A percentile compares a stretch with the other conserved stretches of the same genome.
Evolutionary conservation across 176 grass and related monocot genomes (phyloP).

Genomic region (Musa troglodytarum): DNA sequence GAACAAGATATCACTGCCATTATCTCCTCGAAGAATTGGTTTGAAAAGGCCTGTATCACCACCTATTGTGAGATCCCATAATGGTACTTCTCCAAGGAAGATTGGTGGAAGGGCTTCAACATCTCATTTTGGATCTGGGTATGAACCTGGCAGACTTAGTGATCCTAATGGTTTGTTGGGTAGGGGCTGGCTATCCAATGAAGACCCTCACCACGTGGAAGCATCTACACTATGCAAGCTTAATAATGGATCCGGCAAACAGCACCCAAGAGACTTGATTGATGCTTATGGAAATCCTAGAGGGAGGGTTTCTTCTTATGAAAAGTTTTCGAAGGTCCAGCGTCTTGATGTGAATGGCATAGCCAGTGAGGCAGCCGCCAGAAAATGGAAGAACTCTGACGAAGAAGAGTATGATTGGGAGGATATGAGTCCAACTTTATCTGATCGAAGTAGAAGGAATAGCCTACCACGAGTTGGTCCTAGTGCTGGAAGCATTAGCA

Average conservation of each 20-base stretch:
- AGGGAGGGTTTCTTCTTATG: conserved; percentile 42
- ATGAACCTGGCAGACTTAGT: conserved; percentile 38
- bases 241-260: conserved; percentile 62
- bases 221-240: conserved; percentile 30
- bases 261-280: conserved; percentile 81
- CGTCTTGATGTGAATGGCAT: conserved; percentile 57
- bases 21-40: conserved; percentile 32
- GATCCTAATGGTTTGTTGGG: conserved; percentile 44
- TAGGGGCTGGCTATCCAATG: conserved; percentile 26
- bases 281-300: conserved; percentile 94
- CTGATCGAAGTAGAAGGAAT: conserved; percentile 47
- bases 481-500: conserved; percentile 16
- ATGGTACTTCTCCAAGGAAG: conserved; percentile 33
- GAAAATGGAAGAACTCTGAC: conserved; percentile 76
- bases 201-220: conserved; percentile 20
- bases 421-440: conserved; percentile 94
- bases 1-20: conserved; percentile 34
- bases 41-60: conserved; percentile 51
- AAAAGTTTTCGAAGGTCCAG: conserved; percentile 57
- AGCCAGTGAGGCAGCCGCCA: conserved; percentile 31
- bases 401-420: conserved; percentile 98
- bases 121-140: conserved; percentile 43
- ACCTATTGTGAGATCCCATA: conserved; percentile 41
- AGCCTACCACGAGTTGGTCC: conserved; percentile 29
- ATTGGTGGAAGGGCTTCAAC: conserved; percentile 30